These are phyloP conservation scores for Yamadazyma buinensis DNA, from an alignment of 1,139 yeast species.

Conservation along the genomic window DNA sequence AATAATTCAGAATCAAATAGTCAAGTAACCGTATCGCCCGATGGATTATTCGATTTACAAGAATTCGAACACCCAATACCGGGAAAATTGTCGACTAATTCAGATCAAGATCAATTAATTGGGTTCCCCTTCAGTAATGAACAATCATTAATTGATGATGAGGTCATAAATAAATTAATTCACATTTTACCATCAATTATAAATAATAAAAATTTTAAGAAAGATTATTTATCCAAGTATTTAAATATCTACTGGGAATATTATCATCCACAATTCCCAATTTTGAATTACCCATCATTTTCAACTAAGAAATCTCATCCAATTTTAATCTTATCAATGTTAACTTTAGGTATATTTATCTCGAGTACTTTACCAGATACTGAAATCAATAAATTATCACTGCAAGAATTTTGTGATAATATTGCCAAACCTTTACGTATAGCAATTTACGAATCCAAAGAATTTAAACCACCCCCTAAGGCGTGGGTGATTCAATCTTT, in stretches of 20 bases:
- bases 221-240: slow-evolving; percentile 24
- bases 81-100: neutral
- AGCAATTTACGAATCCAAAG: slow-evolving; percentile 55
- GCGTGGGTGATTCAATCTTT: slow-evolving; percentile 68
- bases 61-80: slow-evolving; percentile 10
- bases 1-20: slow-evolving; percentile 7
- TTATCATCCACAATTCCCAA: slow-evolving; percentile 61
- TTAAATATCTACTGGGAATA: slow-evolving; percentile 48
- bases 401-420: slow-evolving; percentile 20
- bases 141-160: slow-evolving; percentile 7
- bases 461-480: slow-evolving; percentile 57
- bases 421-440: slow-evolving; percentile 64
- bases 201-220: slow-evolving; percentile 16
- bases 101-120: neutral
- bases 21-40: slow-evolving; percentile 9
- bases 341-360: slow-evolving; percentile 51
- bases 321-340: slow-evolving; percentile 51
- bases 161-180: slow-evolving; percentile 8
- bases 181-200: slow-evolving; percentile 11
- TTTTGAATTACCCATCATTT: slow-evolving; percentile 63
- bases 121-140: slow-evolving; percentile 13
- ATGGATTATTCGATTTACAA: slow-evolving; percentile 6
- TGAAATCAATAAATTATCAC: slow-evolving; percentile 14
- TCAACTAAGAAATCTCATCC: slow-evolving; percentile 50
- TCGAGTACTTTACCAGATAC: slow-evolving; percentile 14